phyloP scores from a whole-genome alignment of 306 rosid genomes.

The Spatholobus suberectus region DNA sequence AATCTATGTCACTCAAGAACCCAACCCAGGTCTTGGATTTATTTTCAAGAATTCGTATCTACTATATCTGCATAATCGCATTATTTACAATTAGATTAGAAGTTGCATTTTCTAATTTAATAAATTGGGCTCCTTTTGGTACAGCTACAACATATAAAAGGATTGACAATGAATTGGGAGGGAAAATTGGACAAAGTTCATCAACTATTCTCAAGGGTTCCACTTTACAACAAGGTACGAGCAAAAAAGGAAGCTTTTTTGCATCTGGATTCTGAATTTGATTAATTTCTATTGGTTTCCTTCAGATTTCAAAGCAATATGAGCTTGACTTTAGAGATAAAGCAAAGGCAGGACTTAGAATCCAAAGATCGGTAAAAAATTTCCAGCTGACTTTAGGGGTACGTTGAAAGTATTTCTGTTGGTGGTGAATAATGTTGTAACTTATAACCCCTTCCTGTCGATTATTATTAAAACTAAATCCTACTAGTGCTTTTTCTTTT shows the following conservation, averaged over 20 bases:
- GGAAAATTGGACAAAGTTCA: slow-evolving; percentile 64
- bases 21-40: slow-evolving; percentile 55
- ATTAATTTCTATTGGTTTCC: slow-evolving; percentile 6
- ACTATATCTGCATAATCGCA: neutral
- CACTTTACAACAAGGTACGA: slow-evolving; percentile 78
- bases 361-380: slow-evolving; percentile 82
- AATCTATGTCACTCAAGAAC: slow-evolving; percentile 75
- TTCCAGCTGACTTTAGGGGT: slow-evolving; percentile 93
- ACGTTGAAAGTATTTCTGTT: neutral
- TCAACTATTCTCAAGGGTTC: slow-evolving; percentile 74
- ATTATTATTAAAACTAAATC: neutral
- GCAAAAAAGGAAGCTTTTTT: neutral
- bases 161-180: slow-evolving; percentile 81
- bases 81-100: slow-evolving; percentile 6
- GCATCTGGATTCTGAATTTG: neutral
- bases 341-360: slow-evolving; percentile 73
- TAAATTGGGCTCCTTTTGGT: neutral
- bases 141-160: slow-evolving; percentile 70
- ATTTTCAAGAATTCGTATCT: too few relatives aligned
- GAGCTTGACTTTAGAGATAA: slow-evolving; percentile 91
- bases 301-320: slow-evolving; percentile 75
- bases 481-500: neutral
- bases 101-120: neutral
- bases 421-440: neutral
- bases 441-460: neutral